Conservation (phyloP, 306 rosid genomes). For the Ceratonia siliqua region DNA sequence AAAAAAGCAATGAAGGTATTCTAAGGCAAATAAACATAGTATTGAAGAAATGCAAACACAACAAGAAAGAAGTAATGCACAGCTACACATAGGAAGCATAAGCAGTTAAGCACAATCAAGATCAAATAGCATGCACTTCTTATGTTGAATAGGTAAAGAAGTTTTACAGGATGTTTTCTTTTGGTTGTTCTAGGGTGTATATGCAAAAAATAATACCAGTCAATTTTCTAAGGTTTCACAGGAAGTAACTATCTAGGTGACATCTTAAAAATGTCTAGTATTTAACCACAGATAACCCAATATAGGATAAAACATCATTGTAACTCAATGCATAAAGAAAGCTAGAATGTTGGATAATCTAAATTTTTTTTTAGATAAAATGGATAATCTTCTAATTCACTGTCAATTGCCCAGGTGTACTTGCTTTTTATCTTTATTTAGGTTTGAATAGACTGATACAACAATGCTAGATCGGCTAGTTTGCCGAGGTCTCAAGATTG, state of each 20-base stretch:
- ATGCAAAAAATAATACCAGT: not conserved
- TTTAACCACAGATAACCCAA: not conserved
- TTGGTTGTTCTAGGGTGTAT: not conserved
- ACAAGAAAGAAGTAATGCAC: not conserved
- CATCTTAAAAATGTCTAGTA: not conserved
- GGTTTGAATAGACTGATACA: not conserved
- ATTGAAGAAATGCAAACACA: not conserved
- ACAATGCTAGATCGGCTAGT: not conserved
- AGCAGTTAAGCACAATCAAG: not conserved
- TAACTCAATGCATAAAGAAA: not conserved
- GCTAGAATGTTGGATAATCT: not conserved
- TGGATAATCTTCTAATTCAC: not conserved
- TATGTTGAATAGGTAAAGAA: not conserved
- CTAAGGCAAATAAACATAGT: not conserved
- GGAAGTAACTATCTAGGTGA: not conserved
- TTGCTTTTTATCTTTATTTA: not conserved
- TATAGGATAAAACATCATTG: not conserved
- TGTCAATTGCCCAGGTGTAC: not conserved
- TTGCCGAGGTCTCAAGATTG: not conserved
- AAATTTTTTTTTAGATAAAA: no score
- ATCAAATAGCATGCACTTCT: not conserved
- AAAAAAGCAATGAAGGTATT: constrained; percentile 19
- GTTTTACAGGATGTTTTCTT: not conserved
- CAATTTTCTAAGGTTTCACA: not conserved
- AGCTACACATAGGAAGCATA: not conserved